Percentiles rank a stretch among this genome's conserved stretches.
Evolutionary conservation across 1,139 yeast genomes (phyloP).

Genomic region (Lodderomyces margitis): DNA sequence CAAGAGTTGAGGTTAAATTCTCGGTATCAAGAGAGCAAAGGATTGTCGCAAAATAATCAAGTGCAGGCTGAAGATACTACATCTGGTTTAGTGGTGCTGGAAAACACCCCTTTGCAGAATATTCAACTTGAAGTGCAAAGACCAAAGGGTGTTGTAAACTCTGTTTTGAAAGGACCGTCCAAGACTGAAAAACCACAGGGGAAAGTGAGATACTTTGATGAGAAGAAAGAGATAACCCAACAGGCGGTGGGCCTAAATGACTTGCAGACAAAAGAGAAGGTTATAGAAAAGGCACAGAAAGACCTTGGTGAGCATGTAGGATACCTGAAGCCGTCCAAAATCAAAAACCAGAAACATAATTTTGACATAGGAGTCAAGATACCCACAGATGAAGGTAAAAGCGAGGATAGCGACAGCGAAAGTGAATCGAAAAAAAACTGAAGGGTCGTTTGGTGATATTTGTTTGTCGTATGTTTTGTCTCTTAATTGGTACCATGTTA

Average conservation of each 20-base stretch:
- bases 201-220: slow-evolving; percentile 2
- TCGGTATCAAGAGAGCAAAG: slow-evolving; percentile 67
- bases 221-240: background rate
- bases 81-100: slow-evolving; percentile 30
- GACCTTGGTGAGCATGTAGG: slow-evolving; percentile 10
- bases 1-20: slow-evolving; percentile 35
- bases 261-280: slow-evolving; percentile 1
- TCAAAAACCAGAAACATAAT: slow-evolving; percentile 12
- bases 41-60: background rate
- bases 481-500: no score
- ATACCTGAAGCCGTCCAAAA: slow-evolving; percentile 12
- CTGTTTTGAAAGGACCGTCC: slow-evolving; percentile 14
- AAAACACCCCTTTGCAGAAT: background rate
- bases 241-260: slow-evolving; percentile 1
- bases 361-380: slow-evolving; percentile 3
- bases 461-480: no score
- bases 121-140: slow-evolving; percentile 10
- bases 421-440: background rate
- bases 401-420: background rate
- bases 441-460: no score
- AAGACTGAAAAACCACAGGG: slow-evolving; percentile 9
- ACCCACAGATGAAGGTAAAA: background rate
- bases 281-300: slow-evolving; percentile 6
- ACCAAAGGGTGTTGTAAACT: slow-evolving; percentile 11
- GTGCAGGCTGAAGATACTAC: slow-evolving; percentile 70